Conservation (phyloP, 2,329 filamentous ascomycete genomes). For the Aspergillus melleus region DNA sequence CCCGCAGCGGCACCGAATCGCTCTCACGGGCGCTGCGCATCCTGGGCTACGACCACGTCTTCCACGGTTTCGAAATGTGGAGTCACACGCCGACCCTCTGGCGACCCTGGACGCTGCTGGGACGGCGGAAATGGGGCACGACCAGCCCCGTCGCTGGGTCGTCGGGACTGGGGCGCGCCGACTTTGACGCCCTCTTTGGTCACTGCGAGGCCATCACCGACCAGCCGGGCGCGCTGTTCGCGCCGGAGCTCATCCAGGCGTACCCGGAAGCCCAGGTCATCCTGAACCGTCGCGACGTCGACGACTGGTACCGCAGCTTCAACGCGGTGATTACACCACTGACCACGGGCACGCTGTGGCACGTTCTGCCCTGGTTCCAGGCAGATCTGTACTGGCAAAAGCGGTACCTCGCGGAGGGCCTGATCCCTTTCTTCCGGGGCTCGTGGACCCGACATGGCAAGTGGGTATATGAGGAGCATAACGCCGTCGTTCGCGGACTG, state of each 20-base stretch:
- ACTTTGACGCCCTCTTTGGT: conserved; percentile 12
- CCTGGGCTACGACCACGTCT: conserved; percentile 26
- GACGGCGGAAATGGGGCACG: conserved; percentile 6
- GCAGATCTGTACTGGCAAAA: conserved; percentile 13
- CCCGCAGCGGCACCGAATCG: conserved; percentile 26
- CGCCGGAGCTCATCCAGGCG: conserved; percentile 19
- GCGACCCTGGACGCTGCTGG: conserved; percentile 4
- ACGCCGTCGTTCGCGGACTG: not conserved
- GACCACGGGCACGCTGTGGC: not conserved
- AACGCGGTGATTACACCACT: not conserved
- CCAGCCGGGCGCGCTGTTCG: conserved; percentile 17
- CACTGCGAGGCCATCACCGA: conserved; percentile 22
- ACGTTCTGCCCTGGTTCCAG: conserved; percentile 6
- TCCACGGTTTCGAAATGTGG: conserved; percentile 22
- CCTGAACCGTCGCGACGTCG: conserved; percentile 20
- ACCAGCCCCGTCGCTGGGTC: not conserved
- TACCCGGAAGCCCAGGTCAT: conserved; percentile 30
- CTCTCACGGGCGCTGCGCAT: conserved; percentile 25
- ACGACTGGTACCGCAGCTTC: conserved; percentile 16
- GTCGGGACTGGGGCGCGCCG: not conserved
- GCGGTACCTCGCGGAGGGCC: not conserved
- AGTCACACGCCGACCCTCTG: conserved; percentile 6
- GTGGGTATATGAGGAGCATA: conserved; percentile 15
- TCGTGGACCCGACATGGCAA: conserved; percentile 9
- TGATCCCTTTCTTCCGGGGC: conserved; percentile 4